phyloP scores from a whole-genome alignment of 495 filamentous ascomycete species.

The Barbatosphaeria neglecta region DNA sequence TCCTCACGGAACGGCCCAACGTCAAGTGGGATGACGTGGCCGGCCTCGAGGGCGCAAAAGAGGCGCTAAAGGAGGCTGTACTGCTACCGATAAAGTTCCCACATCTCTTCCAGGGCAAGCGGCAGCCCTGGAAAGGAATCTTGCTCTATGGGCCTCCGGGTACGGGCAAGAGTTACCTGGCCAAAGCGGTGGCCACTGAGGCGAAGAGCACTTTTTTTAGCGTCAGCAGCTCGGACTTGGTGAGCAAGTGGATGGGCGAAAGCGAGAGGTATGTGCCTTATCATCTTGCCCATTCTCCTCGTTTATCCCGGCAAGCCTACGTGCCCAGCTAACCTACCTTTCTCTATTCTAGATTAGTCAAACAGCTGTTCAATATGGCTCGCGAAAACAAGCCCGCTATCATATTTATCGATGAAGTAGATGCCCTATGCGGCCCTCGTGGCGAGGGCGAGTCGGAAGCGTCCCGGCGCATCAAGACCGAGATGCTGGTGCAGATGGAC shows the following conservation, averaged over 20 bases:
- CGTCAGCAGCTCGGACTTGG: conserved; percentile 90
- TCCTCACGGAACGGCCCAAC: conserved; percentile 89
- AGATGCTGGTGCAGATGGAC: conserved; percentile 98
- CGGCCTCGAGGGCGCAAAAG: conserved; percentile 90
- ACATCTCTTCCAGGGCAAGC: conserved; percentile 90
- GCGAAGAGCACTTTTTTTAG: conserved; percentile 99
- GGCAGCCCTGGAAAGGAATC: conserved; percentile 97
- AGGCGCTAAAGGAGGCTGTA: conserved; percentile 94
- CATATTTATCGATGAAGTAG: conserved; percentile 99
- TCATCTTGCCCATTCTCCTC: background rate
- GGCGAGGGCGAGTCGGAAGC: conserved; percentile 98
- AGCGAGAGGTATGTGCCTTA: conserved; percentile 65
- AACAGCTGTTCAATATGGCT: conserved; percentile 95
- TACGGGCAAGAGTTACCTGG: conserved; percentile 92
- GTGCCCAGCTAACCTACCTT: background rate
- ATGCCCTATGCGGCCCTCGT: conserved; percentile 89
- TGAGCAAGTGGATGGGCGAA: conserved; percentile 99
- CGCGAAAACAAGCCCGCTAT: conserved; percentile 97
- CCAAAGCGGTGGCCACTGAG: conserved; percentile 95
- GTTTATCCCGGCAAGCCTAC: background rate
- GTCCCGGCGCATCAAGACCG: conserved; percentile 93
- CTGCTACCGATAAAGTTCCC: conserved; percentile 97
- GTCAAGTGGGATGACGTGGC: conserved; percentile 97
- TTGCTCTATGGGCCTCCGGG: conserved; percentile 92
- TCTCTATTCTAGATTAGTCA: conserved; percentile 68